Conservation (phyloP, 2,329 filamentous ascomycete genomes). For the Blastomyces emzantsi region DNA sequence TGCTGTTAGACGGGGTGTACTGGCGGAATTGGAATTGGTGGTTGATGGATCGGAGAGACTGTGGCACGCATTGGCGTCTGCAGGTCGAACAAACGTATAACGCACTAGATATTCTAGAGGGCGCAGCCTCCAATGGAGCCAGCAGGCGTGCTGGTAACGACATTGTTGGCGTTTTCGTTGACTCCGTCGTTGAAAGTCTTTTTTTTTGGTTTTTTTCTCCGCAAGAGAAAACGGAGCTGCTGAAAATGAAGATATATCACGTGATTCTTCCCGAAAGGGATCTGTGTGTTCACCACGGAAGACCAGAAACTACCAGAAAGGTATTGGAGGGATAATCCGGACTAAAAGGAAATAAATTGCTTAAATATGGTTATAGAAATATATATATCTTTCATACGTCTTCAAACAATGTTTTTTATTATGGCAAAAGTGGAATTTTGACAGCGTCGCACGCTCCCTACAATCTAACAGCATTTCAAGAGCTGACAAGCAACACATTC, state of each 20-base stretch:
- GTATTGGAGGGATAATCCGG: neutral
- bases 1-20: conserved; percentile 13
- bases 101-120: conserved; percentile 21
- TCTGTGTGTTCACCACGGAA: too few species aligned
- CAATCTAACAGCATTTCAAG: neutral
- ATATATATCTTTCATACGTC: neutral
- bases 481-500: neutral
- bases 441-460: neutral
- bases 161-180: conserved; percentile 25
- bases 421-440: neutral
- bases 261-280: too few species aligned
- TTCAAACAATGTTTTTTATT: neutral
- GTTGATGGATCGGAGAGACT: conserved; percentile 20
- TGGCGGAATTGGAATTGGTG: conserved; percentile 24
- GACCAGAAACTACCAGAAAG: neutral
- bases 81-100: conserved; percentile 36
- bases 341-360: neutral
- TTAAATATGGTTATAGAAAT: neutral
- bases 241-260: neutral
- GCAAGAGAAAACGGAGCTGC: neutral
- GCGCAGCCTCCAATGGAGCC: conserved; percentile 27
- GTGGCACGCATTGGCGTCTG: conserved; percentile 29
- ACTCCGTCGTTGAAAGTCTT: neutral
- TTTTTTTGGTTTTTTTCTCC: neutral
- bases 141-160: conserved; percentile 31